Conservation (phyloP, 2,329 filamentous ascomycete species). For the Stemphylium beticola region DNA sequence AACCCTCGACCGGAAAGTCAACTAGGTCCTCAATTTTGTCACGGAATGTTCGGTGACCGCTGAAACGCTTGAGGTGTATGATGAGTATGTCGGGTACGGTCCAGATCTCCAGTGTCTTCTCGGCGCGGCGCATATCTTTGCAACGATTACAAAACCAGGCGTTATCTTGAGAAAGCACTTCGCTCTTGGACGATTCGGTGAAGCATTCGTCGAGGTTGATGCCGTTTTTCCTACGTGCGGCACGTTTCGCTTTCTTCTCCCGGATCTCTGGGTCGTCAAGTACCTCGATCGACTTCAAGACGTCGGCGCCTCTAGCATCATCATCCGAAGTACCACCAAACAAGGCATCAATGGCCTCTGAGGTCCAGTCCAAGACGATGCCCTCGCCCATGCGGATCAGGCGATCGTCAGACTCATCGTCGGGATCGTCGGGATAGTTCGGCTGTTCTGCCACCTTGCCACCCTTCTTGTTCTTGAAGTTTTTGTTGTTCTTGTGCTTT, state of each 20-base stretch:
- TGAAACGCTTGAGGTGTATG: slow-evolving; percentile 95
- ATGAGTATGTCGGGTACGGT: slow-evolving; percentile 94
- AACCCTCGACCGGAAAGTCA: slow-evolving; percentile 86
- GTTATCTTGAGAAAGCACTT: slow-evolving; percentile 92
- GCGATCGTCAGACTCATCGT: slow-evolving; percentile 60
- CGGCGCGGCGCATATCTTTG: slow-evolving; percentile 89
- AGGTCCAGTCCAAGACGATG: slow-evolving; percentile 85
- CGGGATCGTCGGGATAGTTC: slow-evolving; percentile 38
- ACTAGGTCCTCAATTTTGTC: slow-evolving; percentile 93
- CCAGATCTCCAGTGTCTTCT: slow-evolving; percentile 97
- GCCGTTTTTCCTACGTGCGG: slow-evolving; percentile 72
- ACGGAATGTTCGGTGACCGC: slow-evolving; percentile 77
- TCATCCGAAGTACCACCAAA: slow-evolving; percentile 61
- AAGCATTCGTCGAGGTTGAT: slow-evolving; percentile 89
- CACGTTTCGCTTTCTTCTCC: slow-evolving; percentile 67
- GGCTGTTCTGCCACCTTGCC: slow-evolving; percentile 36
- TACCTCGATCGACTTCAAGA: slow-evolving; percentile 65
- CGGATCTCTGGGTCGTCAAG: slow-evolving; percentile 64
- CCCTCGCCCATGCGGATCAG: slow-evolving; percentile 82
- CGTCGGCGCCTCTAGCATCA: slow-evolving; percentile 65
- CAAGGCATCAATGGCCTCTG: slow-evolving; percentile 71
- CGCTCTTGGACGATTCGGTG: slow-evolving; percentile 91
- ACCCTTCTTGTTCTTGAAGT: slow-evolving; percentile 43
- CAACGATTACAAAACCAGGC: slow-evolving; percentile 97
- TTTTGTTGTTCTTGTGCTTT: slow-evolving; percentile 42